These are phyloP conservation scores for Adansonia madagascariensis DNA, from an alignment of 441 rosid species.

Conservation along the genomic window DNA sequence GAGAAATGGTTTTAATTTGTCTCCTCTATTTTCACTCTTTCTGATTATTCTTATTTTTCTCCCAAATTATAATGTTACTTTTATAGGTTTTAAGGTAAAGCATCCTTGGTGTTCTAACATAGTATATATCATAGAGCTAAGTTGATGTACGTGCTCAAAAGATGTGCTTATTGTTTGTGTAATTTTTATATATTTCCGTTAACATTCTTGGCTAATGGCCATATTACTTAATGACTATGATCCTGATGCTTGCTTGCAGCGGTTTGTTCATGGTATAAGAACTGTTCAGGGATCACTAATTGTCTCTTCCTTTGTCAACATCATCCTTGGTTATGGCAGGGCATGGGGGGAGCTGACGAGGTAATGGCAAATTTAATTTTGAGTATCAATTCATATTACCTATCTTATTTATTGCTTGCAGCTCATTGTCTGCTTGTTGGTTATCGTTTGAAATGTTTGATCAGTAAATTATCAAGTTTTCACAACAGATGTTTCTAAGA, in stretches of 20 bases:
- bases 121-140: neutral
- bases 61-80: neutral
- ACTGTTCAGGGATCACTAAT: conserved; percentile 91
- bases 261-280: conserved; percentile 72
- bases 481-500: conserved; percentile 12
- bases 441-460: neutral
- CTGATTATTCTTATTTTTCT: neutral
- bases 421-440: conserved; percentile 1
- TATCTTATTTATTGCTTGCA: neutral
- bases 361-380: conserved; percentile 36
- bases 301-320: conserved; percentile 78
- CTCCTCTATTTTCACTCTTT: neutral
- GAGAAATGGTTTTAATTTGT: neutral
- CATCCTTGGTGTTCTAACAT: neutral
- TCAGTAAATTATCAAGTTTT: conserved; percentile 21
- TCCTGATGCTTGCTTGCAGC: conserved; percentile 54
- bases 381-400: neutral
- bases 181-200: neutral
- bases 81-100: neutral
- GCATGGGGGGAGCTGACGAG: conserved; percentile 77
- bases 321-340: conserved; percentile 71
- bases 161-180: neutral
- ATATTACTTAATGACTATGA: conserved; percentile 12
- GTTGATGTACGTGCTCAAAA: neutral
- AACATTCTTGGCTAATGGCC: neutral